These are phyloP conservation scores for Fusarium circinatum DNA, from an alignment of 2,329 filamentous ascomycete species.

Conservation along the genomic window DNA sequence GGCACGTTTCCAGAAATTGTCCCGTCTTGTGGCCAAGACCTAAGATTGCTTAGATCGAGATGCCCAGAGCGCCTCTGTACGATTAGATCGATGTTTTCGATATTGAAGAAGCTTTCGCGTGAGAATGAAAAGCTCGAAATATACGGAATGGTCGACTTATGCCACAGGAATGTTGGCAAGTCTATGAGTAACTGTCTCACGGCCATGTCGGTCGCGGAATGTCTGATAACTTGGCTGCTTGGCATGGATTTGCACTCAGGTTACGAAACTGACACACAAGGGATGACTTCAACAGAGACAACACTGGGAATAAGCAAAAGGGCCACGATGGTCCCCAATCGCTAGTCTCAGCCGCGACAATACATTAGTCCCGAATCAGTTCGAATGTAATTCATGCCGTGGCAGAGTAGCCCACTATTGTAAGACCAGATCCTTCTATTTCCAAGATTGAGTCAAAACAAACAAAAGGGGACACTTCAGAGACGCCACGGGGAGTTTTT, in stretches of 20 bases:
- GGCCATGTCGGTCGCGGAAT: constrained; percentile 20
- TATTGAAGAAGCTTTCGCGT: background rate
- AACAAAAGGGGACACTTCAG: constrained; percentile 1
- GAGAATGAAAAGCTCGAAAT: constrained; percentile 5
- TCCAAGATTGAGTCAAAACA: background rate
- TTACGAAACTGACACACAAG: constrained; percentile 31
- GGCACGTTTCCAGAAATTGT: constrained; percentile 10
- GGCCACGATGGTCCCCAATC: background rate
- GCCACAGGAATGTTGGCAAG: constrained; percentile 6
- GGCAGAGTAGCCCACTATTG: constrained; percentile 19
- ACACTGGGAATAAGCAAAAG: constrained; percentile 15
- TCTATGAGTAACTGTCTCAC: constrained; percentile 7
- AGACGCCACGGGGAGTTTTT: background rate
- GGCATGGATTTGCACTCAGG: constrained; percentile 14
- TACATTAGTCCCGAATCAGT: background rate
- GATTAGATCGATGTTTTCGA: constrained; percentile 13
- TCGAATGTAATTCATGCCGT: background rate
- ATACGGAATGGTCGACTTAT: constrained; percentile 16
- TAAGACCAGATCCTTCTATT: constrained; percentile 8
- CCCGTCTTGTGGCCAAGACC: constrained; percentile 7
- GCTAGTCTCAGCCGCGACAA: constrained; percentile 12
- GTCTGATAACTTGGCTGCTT: constrained; percentile 17
- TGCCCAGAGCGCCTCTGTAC: background rate
- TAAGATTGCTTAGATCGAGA: constrained; percentile 10
- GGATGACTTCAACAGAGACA: constrained; percentile 13